Base-by-base conservation (phyloP, 2,329 filamentous ascomycete species). In the Penicillium sp. region DNA sequence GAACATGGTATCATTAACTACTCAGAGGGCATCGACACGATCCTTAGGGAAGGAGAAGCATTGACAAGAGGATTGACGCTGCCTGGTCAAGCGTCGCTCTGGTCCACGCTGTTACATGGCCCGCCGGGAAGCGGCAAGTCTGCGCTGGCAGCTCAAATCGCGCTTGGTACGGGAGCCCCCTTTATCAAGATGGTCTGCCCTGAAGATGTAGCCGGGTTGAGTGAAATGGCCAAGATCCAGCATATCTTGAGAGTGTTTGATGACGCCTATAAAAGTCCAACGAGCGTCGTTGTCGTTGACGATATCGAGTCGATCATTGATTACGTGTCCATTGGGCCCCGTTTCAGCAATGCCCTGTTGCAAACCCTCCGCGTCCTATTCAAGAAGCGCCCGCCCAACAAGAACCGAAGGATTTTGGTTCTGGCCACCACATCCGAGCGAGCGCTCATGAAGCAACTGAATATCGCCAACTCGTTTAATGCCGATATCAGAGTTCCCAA, bases 181-280 rank as follows among this genome's bases (percentile, higher is more conserved):
- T 97, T 97, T 74, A 91, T 97, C 78, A 97, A 97, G 77, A 83
- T 97, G 64, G 86, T 98, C 52, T 91, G 89, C 23, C 92, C 93
- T 0, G 88, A 91, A 67, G 88, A 96, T 66, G 90, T 97, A 81
- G 85, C 95, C 54, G 91, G 92, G 19, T 94, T 91, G 79, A 91
- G 89, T 73, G 95, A 98, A 73, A 86, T 89, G 69, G 89, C 90
- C 67, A 97, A 97, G 83, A 90, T 96, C 68, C 89, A 93, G 67
- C 88, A 93, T 71, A 84, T 98, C 52, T 90, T 90, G 76, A 96
- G 94, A 76, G 87, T 92, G 46, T 98, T 98, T 77, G 88, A 89
- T 55, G 93, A 98, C 74, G 94, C 95, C 2, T 97, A 97, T 82
- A 98, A 98, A 80, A 95, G 91, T 65, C 88, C 90, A 6, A 84